phyloP scores from a whole-genome alignment of 495 filamentous ascomycete species.

The Gamarada debralockiae region DNA sequence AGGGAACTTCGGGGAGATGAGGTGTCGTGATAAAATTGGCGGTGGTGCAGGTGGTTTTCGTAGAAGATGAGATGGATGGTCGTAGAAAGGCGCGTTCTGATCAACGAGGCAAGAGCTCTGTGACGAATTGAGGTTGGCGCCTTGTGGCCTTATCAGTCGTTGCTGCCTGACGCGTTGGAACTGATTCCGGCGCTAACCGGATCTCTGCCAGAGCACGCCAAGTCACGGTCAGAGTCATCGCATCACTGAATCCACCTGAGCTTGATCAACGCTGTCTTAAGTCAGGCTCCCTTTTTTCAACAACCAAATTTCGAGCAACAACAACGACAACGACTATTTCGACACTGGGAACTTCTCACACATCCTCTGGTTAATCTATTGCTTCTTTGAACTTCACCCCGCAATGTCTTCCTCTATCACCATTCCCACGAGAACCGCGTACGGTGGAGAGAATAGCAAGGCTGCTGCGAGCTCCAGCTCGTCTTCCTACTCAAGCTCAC shows the following conservation, averaged over 20 bases:
- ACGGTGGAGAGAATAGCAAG: conserved; percentile 33
- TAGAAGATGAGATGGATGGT: conserved; percentile 2
- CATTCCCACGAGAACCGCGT: conserved; percentile 41
- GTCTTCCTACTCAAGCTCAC: conserved; percentile 49
- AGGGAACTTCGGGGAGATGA: neutral
- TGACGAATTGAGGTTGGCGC: conserved; percentile 8
- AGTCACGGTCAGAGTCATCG: neutral
- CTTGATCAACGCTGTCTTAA: no score
- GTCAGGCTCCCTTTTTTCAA: neutral
- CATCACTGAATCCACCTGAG: neutral
- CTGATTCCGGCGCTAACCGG: no score
- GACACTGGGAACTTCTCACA: neutral
- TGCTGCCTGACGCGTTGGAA: neutral
- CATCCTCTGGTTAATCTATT: no score
- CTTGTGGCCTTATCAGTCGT: no score
- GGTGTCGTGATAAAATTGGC: neutral
- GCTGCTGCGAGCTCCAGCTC: conserved; percentile 37
- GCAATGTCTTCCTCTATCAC: conserved; percentile 49
- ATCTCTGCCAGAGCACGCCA: neutral
- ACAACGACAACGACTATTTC: neutral
- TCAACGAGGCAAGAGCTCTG: conserved; percentile 14
- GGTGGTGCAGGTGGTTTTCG: conserved; percentile 1
- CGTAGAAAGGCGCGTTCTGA: conserved; percentile 16
- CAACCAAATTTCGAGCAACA: neutral
- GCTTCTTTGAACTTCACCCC: no score